Evolutionary conservation across 371 early-diverging fungal genomes (phyloP), one percentile per base, ranked within the genome.

Genomic region (Rhizopus microsporus): DNA sequence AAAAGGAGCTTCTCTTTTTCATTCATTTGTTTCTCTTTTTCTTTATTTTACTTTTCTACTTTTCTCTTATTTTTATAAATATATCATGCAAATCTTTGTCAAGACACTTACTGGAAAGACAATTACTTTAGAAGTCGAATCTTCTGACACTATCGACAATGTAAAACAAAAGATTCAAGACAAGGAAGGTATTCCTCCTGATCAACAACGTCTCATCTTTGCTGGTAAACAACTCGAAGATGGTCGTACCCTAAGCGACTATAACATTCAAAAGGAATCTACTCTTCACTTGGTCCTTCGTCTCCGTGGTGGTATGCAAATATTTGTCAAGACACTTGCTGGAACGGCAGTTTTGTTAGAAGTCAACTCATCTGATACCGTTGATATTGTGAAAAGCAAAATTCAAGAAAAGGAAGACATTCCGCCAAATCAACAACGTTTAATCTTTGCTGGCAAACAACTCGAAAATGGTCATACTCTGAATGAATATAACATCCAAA

Each of bases 181-280:
- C 79, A 94, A 95, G 86, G 96, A 95, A 72, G 89, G 90, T 55
- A 99, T 98, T 70, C 97, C 98, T 57, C 98, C 98, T 63, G 97
- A 98, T 80, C 99, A 99, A 86, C 98, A 98, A 80, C 95, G 98
- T 61, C 87, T 98, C 56, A 99, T 99, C 74, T 98, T 99, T 77
- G 97, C 97, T 75, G 98, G 96, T 62, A 97, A 97, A 87, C 97
- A 98, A 84, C 89, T 99, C 56, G 96, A 96, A 80, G 96, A 96
- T 76, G 95, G 93, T 58, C 93, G 94, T 70, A 78, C 82, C 30
- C 82, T 89, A 29, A 80, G 85, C 33, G 89, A 88, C 76, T 88
- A 88, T 72, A 88, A 88, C 76, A 88, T 87, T 77, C 90, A 89
- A 72, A 88, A 88, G 77, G 96, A 96, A 83, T 95, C 95, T 44